Base-by-base conservation (phyloP, 768 basidiomycete species). In the Candolleomyces eurysporus region DNA sequence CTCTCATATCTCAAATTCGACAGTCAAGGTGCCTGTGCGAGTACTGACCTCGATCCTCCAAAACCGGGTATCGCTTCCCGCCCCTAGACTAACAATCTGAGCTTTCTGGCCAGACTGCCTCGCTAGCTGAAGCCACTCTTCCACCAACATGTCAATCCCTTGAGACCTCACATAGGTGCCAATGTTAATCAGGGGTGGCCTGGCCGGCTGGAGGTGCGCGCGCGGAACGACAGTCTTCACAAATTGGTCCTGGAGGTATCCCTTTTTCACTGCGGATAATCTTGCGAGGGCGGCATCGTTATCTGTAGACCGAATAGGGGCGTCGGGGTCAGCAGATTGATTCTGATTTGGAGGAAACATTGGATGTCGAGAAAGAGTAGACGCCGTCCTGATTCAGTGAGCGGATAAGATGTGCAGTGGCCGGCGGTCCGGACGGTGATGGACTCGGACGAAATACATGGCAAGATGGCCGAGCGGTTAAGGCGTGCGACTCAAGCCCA, bases 51-150 rank as follows among this genome's bases (percentile, higher is more conserved):
- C 83, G 67, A 96, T 77, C 59, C 95, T 81, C 95, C 96, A 99
- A 71, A 92, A 98, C 57, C 97, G 79, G 2, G 94, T 94, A 75
- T 99, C 97, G 67, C 93, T 98, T 22, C 97, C 97, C 2, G 96
- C 91, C 0, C 97, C 97, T 32, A 98, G 73, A 73, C 92, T 96
- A n/a, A 98, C 84, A 58, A 98, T 88, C 79, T 98, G 97, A 65
- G 85, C 88, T 60, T 71, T 70, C 62, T 73, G 79, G n/a, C 74
- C 79, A 9, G 76, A 76, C 21, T 67, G 68, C 46, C 72, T 69
- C 1, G 82, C 79, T 17, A 80, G 66, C 17, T 76, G 72, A 21
- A 94, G 65, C 83, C 91, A 95, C 50, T 79, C 73, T 31, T 85
- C 74, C 0, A 96, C 85, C 13, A 96, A 83, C 43, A 75, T 73